A percentile compares a stretch with the other conserved stretches of the same genome.
phyloP scores from a whole-genome alignment of 2,329 filamentous ascomycete species.

The Cercospora zeae-maydis region DNA sequence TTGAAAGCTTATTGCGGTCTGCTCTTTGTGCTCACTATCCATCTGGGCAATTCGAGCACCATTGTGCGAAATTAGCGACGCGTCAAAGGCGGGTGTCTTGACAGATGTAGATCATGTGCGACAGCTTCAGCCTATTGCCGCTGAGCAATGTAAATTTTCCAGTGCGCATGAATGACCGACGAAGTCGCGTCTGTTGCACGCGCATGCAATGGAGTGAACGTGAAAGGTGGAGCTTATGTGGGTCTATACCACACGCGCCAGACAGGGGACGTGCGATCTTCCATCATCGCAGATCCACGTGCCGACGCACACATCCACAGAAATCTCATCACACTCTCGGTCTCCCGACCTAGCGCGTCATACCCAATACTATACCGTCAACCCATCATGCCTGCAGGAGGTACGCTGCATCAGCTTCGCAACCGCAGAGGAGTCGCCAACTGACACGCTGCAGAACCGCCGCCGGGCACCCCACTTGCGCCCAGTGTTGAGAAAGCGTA shows the following conservation, averaged over 20 bases:
- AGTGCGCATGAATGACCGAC: not conserved
- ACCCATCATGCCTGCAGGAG: slow-evolving; percentile 6
- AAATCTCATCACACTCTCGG: not conserved
- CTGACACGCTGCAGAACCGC: slow-evolving; percentile 3
- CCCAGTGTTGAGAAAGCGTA: slow-evolving; percentile 95
- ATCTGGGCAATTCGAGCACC: not conserved
- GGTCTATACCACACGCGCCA: slow-evolving; percentile 1
- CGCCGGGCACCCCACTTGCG: slow-evolving; percentile 53
- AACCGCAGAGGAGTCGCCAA: not conserved
- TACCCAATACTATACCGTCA: not conserved
- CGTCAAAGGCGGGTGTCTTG: not conserved
- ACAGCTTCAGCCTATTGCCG: no score
- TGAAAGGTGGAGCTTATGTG: not conserved
- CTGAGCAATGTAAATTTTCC: no score
- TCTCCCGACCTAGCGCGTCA: not conserved
- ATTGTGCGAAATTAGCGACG: not conserved
- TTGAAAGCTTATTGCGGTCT: not conserved
- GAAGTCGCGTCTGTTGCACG: not conserved
- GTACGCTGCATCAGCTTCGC: not conserved
- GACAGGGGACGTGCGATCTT: not conserved
- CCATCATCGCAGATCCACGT: not conserved
- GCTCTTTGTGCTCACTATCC: not conserved
- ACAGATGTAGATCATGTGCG: not conserved
- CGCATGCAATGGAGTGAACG: not conserved
- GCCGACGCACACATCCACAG: not conserved